Evolutionary conservation across 768 basidiomycete species (phyloP).

Genomic region (Tephrocybe rancida): DNA sequence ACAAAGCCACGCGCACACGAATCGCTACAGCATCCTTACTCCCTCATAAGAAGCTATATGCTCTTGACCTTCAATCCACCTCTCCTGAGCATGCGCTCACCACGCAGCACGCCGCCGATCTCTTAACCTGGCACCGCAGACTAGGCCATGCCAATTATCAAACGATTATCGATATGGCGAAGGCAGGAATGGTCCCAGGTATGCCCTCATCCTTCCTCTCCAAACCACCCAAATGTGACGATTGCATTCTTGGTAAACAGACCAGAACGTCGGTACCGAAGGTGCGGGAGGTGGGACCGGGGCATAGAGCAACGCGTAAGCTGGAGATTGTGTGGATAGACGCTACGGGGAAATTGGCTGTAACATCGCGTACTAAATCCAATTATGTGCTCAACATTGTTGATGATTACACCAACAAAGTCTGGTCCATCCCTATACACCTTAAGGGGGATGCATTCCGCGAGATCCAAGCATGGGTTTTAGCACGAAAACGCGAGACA

Average conservation of each 20-base stretch:
- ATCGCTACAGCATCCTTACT: background rate
- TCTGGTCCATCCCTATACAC: background rate
- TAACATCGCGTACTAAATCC: background rate
- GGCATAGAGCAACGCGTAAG: background rate
- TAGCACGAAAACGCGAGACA: background rate
- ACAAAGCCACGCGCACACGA: background rate
- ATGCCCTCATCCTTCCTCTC: background rate
- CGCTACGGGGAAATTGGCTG: background rate
- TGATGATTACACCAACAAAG: too few species aligned
- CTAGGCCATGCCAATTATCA: conserved; percentile 10
- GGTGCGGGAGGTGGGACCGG: background rate
- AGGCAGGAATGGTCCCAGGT: too few species aligned
- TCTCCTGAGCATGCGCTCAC: background rate
- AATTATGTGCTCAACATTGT: too few species aligned
- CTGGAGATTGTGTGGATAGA: too few species aligned
- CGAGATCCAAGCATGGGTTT: background rate
- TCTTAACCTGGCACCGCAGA: background rate
- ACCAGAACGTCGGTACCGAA: background rate
- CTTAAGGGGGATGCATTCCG: background rate
- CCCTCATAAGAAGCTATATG: background rate
- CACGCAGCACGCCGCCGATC: background rate
- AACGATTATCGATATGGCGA: background rate
- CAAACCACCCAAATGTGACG: background rate
- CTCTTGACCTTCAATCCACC: background rate
- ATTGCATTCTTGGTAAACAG: conserved; percentile 1